These are phyloP conservation scores for Botrytis fragariae DNA, from an alignment of 2,329 filamentous ascomycete genomes.

Conservation along the genomic window DNA sequence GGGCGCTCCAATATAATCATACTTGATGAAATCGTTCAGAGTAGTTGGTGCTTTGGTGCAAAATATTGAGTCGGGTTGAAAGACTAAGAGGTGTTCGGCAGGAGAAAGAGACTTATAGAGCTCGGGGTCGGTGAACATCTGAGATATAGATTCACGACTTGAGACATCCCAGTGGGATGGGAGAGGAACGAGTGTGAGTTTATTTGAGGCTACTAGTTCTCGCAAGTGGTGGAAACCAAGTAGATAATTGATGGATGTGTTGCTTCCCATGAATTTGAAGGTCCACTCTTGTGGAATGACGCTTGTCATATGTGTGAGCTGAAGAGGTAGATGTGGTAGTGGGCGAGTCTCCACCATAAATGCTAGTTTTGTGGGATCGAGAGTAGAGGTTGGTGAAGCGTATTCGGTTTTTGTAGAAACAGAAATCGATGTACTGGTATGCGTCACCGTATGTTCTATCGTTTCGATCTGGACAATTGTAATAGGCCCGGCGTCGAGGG, in stretches of 20 bases:
- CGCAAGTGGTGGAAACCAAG: slow-evolving; percentile 44
- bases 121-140: slow-evolving; percentile 52
- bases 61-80: slow-evolving; percentile 56
- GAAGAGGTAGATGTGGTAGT: slow-evolving; percentile 49
- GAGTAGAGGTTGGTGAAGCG: slow-evolving; percentile 27
- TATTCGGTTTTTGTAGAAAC: slow-evolving; percentile 13
- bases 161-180: slow-evolving; percentile 26
- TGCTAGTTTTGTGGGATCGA: slow-evolving; percentile 44
- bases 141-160: slow-evolving; percentile 50
- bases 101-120: slow-evolving; percentile 49
- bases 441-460: not conserved
- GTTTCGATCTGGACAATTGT: slow-evolving; percentile 8
- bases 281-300: slow-evolving; percentile 57
- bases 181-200: slow-evolving; percentile 18
- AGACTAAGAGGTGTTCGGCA: slow-evolving; percentile 54
- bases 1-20: slow-evolving; percentile 41
- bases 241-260: slow-evolving; percentile 44
- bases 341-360: slow-evolving; percentile 55
- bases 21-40: slow-evolving; percentile 35
- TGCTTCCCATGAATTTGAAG: slow-evolving; percentile 52
- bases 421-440: not conserved
- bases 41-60: slow-evolving; percentile 52
- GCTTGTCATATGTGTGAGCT: slow-evolving; percentile 55
- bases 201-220: slow-evolving; percentile 35
- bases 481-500: not conserved